Base-by-base conservation (phyloP, 306 rosid species). In the Luffa acutangula region DNA sequence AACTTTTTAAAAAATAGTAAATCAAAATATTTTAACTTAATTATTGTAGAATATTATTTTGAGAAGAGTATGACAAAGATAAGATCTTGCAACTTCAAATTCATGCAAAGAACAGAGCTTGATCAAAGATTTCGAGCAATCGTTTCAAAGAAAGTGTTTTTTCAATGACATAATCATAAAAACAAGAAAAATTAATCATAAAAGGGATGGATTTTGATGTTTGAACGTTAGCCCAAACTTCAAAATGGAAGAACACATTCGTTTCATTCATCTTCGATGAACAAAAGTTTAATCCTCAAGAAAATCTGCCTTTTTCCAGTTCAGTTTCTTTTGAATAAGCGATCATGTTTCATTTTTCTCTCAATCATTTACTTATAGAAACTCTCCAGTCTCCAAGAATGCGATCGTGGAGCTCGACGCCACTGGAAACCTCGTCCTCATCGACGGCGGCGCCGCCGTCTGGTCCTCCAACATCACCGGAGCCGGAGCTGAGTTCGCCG, bases 401-500 rank as follows among this genome's bases (percentile, higher is more conserved):
- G 96, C 97, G 73, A 83, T 80, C 53, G 63, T 95, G 90, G 97
- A 90, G 93, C 97, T 95, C 21, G 88, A 91, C 80, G 63, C 73
- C 67, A 87, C 89, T 25, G 97, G 98, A 48, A 92, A 91, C 85
- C 92, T 95, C n/a, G 82, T 92, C 25, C 97, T 95, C 76, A 53
- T 34, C 36, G 97, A 92, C 53, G 85, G 90, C 13, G 82, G 54
- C 72, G 73, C 31, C 84, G 82, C 90, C 78, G 66, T 88, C 12
- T 95, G 97, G 98, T 52, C 90, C 56, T 87, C 98, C 49, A 95
- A 95, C 93, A 91, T 91, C 52, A 90, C 97, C 20, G 78, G 84
- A 15, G 64, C 85, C 4, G 86, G 87, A 10, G 96, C 89, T 14
- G 80, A 78, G 60, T 77, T 83, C 43, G 97, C 95, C 54, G 57